Evolutionary conservation across 352 stramenopile genomes (phyloP).

Genomic region (Paralagenidium karlingii): DNA sequence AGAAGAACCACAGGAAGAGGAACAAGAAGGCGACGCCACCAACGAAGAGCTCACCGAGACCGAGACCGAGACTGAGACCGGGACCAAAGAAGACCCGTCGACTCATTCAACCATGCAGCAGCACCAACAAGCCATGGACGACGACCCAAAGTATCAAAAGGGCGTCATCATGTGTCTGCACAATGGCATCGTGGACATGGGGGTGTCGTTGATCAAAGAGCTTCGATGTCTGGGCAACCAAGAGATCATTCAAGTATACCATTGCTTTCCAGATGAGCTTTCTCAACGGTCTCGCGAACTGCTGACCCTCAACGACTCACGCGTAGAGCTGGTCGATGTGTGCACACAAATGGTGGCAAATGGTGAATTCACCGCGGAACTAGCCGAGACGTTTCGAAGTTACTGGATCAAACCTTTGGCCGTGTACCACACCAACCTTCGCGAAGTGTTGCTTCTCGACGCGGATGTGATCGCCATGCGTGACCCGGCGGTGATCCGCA

Average conservation of each 20-base stretch:
- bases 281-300: conserved; percentile 16
- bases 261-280: conserved; percentile 27
- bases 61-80: no score
- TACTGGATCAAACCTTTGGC: conserved; percentile 15
- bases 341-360: conserved; percentile 13
- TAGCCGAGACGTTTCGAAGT: conserved; percentile 8
- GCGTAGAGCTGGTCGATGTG: conserved; percentile 31
- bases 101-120: no score
- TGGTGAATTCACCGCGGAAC: conserved; percentile 1
- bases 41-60: no score
- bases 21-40: no score
- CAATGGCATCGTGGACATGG: conserved; percentile 22
- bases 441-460: conserved; percentile 36
- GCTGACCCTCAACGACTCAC: conserved; percentile 15
- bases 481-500: conserved; percentile 13
- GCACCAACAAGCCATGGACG: no score
- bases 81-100: no score
- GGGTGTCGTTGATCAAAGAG: conserved; percentile 32
- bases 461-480: conserved; percentile 24
- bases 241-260: conserved; percentile 38
- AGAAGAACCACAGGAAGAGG: no score
- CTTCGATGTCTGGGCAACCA: conserved; percentile 31
- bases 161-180: conserved; percentile 28
- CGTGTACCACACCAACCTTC: conserved; percentile 24
- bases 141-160: not conserved